Conservation (phyloP, 164 flowering plant genomes). For the Houttuynia cordata region DNA sequence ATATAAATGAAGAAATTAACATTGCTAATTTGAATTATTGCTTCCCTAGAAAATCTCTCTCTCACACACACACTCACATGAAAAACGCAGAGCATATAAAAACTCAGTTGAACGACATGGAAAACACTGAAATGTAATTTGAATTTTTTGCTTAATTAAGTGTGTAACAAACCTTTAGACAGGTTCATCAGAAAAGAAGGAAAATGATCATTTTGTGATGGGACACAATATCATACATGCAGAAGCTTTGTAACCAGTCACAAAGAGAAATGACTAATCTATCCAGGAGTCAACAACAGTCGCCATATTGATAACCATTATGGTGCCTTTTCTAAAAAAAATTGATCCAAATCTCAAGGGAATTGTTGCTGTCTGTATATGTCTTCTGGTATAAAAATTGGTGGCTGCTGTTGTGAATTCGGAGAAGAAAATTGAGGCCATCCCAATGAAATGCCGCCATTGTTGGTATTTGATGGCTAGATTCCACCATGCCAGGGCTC, state of each 20-base stretch:
- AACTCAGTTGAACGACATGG: too few relatives aligned
- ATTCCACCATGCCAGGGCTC: slow-evolving; percentile 14
- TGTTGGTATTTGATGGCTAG: slow-evolving; percentile 10
- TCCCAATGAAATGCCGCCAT: slow-evolving; percentile 67
- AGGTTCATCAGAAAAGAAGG: not conserved
- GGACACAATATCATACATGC: too few relatives aligned
- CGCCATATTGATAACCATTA: not conserved
- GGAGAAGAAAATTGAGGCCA: slow-evolving; percentile 57
- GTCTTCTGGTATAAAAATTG: slow-evolving; percentile 81
- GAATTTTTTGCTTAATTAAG: too few relatives aligned
- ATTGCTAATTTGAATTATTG: too few relatives aligned
- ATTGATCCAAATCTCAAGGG: slow-evolving; percentile 17
- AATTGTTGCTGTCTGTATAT: slow-evolving; percentile 60
- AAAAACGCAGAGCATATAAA: too few relatives aligned
- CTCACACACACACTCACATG: too few relatives aligned
- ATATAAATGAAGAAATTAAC: too few relatives aligned
- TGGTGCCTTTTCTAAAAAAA: too few relatives aligned
- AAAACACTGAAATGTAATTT: too few relatives aligned
- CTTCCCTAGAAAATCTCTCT: too few relatives aligned
- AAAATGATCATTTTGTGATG: not conserved
- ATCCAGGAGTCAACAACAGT: not conserved
- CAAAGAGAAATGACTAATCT: not conserved
- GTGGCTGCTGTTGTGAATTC: slow-evolving; percentile 17
- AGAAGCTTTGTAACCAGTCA: too few relatives aligned
- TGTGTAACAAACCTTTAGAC: too few relatives aligned